phyloP scores from a whole-genome alignment of 257 asterid genomes.

The Gynochthodes officinalis region DNA sequence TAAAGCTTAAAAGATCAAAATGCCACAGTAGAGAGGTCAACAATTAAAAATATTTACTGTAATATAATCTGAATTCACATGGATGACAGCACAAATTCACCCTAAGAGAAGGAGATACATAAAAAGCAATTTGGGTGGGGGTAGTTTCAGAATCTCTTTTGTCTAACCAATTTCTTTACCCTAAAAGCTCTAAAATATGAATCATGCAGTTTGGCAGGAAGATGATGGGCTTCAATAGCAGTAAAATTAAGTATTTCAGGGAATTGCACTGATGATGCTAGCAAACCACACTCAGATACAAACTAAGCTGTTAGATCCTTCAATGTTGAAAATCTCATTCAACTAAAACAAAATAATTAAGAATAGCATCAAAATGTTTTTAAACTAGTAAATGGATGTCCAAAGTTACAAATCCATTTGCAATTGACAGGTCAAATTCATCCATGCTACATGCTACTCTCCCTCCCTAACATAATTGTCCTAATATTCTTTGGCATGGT shows the following conservation, averaged over 20 bases:
- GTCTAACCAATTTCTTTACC: not conserved
- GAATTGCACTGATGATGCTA: not conserved
- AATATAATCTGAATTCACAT: not conserved
- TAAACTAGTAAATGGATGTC: not conserved
- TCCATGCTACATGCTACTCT: not conserved
- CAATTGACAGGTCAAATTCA: not conserved
- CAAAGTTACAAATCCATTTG: not conserved
- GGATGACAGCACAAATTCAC: not conserved
- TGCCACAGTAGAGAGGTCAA: not conserved
- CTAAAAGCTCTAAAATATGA: not conserved
- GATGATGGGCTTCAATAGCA: not conserved
- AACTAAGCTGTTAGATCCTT: not conserved
- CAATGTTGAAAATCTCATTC: not conserved
- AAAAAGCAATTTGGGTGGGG: no score
- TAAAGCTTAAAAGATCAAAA: not conserved
- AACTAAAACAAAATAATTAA: not conserved
- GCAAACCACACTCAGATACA: not conserved
- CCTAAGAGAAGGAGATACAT: conserved; percentile 2
- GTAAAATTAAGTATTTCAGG: not conserved
- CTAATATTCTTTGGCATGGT: not conserved
- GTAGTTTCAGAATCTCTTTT: not conserved
- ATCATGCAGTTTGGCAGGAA: not conserved
- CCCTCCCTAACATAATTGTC: not conserved
- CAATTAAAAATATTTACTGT: not conserved
- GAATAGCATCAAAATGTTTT: not conserved